A percentile compares a stretch with the other conserved stretches of the same genome.
These are phyloP conservation scores for Ettlia oleoabundans DNA, from an alignment of 139 green algal genomes.

Conservation along the genomic window DNA sequence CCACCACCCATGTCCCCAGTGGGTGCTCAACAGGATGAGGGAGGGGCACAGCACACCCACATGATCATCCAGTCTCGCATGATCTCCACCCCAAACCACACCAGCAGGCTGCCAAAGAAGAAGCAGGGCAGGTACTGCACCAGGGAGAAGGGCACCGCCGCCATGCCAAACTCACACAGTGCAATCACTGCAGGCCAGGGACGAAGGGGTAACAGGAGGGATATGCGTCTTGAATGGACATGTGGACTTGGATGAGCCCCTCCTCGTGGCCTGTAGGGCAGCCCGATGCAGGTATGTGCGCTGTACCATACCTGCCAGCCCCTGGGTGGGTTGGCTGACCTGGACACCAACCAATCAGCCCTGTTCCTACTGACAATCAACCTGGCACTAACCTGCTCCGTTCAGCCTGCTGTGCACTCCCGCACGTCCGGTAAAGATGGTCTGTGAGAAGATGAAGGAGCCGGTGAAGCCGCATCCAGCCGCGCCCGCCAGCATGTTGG, in stretches of 20 bases:
- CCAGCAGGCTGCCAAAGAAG: slow-evolving; percentile 72
- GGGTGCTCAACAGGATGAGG: too few species aligned
- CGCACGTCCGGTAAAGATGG: slow-evolving; percentile 64
- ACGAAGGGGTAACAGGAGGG: too few species aligned
- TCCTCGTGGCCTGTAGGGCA: too few species aligned
- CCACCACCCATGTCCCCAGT: too few species aligned
- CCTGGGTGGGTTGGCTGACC: too few species aligned
- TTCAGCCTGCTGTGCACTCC: slow-evolving; percentile 52
- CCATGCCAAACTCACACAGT: slow-evolving; percentile 65
- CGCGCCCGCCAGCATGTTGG: slow-evolving; percentile 66
- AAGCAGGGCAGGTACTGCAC: slow-evolving; percentile 55
- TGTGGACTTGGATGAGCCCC: too few species aligned
- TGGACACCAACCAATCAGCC: too few species aligned
- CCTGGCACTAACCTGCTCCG: slow-evolving; percentile 48
- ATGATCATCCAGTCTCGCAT: slow-evolving; percentile 66
- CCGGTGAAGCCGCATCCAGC: slow-evolving; percentile 72
- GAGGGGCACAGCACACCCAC: too few species aligned
- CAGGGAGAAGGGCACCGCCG: slow-evolving; percentile 68
- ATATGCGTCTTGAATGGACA: too few species aligned
- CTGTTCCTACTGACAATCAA: too few species aligned
- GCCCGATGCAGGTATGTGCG: too few species aligned
- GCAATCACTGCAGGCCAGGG: slow-evolving; percentile 8
- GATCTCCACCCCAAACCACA: slow-evolving; percentile 86
- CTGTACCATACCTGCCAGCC: too few species aligned
- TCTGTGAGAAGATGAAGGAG: slow-evolving; percentile 56